phyloP scores from a whole-genome alignment of 139 green algal genomes.

The Haematococcus sp. region DNA sequence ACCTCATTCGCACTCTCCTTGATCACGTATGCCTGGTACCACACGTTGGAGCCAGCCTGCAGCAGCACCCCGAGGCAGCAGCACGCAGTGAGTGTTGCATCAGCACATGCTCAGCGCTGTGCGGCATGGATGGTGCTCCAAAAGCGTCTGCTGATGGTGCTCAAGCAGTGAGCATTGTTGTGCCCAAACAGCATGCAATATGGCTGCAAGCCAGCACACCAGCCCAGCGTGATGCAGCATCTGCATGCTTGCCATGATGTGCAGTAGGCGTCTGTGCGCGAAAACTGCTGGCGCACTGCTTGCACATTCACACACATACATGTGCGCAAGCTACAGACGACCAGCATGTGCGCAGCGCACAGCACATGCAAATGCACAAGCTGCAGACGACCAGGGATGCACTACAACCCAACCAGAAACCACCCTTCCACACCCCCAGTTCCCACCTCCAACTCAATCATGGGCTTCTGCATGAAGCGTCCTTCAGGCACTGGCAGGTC shows the following conservation, averaged over 20 bases:
- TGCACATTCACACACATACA: no score
- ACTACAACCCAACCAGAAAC: neutral
- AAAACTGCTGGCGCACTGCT: no score
- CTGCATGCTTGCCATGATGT: neutral
- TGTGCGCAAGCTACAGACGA: no score
- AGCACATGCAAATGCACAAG: no score
- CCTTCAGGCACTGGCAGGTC: neutral
- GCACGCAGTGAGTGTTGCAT: neutral
- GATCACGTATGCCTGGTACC: conserved; percentile 38
- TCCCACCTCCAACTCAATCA: conserved; percentile 27
- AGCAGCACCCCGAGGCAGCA: neutral
- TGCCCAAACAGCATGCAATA: no score
- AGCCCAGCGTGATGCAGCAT: no score
- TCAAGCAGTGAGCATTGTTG: neutral
- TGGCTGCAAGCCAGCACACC: no score
- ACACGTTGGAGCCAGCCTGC: conserved; percentile 32
- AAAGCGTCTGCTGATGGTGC: neutral
- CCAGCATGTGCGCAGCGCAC: no score
- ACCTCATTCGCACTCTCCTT: conserved; percentile 46
- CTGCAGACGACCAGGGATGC: neutral
- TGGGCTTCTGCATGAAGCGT: conserved; percentile 27
- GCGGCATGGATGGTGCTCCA: neutral
- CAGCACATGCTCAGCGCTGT: neutral
- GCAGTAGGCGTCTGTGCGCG: neutral
- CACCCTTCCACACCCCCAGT: neutral